Evolutionary conservation across 2,329 filamentous ascomycete genomes (phyloP).

Genomic region (Aspergillus sp.): DNA sequence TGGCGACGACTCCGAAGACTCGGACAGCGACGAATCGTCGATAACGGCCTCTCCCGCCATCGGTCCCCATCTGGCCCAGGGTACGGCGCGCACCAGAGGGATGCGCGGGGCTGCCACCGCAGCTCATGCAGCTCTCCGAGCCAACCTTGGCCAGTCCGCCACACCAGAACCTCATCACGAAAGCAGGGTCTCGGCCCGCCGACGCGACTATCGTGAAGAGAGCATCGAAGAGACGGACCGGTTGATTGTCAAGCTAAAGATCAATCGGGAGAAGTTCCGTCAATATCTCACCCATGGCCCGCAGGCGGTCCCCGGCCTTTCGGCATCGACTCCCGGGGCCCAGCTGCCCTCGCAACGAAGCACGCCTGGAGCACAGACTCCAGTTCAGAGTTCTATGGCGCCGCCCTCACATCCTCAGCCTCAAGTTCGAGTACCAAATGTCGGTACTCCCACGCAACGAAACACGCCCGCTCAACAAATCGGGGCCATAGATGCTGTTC

Average conservation of each 20-base stretch:
- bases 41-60: conserved; percentile 77
- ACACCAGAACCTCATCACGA: conserved; percentile 81
- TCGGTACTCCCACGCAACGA: conserved; percentile 24
- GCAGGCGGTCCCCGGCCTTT: conserved; percentile 30
- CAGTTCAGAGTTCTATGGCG: conserved; percentile 55
- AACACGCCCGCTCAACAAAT: conserved; percentile 36
- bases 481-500: conserved; percentile 47
- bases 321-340: conserved; percentile 46
- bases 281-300: conserved; percentile 58
- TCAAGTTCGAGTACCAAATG: conserved; percentile 26
- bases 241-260: conserved; percentile 71
- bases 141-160: conserved; percentile 73
- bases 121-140: conserved; percentile 81
- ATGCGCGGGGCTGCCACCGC: conserved; percentile 86
- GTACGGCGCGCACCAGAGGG: conserved; percentile 80
- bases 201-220: conserved; percentile 72
- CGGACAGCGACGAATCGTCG: conserved; percentile 84
- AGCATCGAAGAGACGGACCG: conserved; percentile 70
- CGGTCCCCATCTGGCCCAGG: conserved; percentile 63
- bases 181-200: conserved; percentile 63
- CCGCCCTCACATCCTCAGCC: conserved; percentile 33
- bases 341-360: conserved; percentile 45
- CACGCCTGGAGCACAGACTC: conserved; percentile 51
- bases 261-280: conserved; percentile 69
- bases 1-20: conserved; percentile 79